Percentiles rank a stretch among this genome's conserved stretches.
These are phyloP conservation scores for Boletellus ananas DNA, from an alignment of 768 basidiomycete species.

Conservation along the genomic window DNA sequence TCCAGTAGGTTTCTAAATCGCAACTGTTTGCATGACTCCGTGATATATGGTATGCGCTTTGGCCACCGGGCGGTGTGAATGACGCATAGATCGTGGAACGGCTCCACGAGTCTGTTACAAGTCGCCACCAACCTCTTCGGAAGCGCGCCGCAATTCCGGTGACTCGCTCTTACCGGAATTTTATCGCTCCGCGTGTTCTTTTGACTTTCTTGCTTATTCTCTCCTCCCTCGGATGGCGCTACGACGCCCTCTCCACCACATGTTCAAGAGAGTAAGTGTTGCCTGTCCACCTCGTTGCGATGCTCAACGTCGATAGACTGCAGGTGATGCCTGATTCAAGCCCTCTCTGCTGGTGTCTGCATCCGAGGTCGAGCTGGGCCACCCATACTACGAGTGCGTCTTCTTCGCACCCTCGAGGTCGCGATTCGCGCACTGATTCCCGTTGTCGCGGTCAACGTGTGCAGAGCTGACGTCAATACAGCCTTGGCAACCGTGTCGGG, in stretches of 20 bases:
- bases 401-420: conserved; percentile 79
- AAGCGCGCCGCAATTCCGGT: background rate
- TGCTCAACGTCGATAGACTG: conserved; percentile 47
- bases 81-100: background rate
- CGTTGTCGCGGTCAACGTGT: conserved; percentile 77
- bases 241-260: conserved; percentile 76
- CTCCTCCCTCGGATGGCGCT: conserved; percentile 29
- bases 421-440: conserved; percentile 75
- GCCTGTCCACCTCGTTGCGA: background rate
- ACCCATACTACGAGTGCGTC: conserved; percentile 77
- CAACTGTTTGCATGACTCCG: background rate
- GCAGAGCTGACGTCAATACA: too few species aligned
- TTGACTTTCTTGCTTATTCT: too few species aligned
- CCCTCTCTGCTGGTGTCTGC: conserved; percentile 78
- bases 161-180: conserved; percentile 19
- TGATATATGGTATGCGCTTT: background rate
- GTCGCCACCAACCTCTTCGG: too few species aligned
- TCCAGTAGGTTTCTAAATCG: background rate
- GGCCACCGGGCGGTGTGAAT: background rate
- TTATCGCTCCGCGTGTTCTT: background rate
- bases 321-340: conserved; percentile 84
- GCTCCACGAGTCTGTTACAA: too few species aligned
- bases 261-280: conserved; percentile 63
- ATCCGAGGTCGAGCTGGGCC: conserved; percentile 62
- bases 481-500: conserved; percentile 62